phyloP scores from a whole-genome alignment of 1,284 basidiomycete genomes.

The Rhodotorula sp. region DNA sequence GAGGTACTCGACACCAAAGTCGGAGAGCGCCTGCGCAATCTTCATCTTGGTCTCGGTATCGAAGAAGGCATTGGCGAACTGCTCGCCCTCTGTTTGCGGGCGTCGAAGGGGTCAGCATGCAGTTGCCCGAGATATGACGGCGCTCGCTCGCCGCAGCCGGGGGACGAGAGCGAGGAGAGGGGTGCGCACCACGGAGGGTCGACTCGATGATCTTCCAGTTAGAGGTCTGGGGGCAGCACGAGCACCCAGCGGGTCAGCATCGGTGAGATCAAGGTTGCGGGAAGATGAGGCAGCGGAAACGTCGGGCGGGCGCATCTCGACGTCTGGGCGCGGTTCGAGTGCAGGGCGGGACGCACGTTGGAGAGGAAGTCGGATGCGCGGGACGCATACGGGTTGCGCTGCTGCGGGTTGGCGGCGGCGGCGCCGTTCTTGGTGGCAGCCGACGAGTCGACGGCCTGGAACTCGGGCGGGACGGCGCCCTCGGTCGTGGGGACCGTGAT shows the following conservation, averaged over 20 bases:
- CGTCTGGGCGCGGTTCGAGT: no score
- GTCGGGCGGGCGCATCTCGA: no score
- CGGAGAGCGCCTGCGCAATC: constrained; percentile 93
- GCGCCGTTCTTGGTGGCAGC: constrained; percentile 14
- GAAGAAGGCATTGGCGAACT: constrained; percentile 99
- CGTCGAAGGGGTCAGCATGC: background rate
- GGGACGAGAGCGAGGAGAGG: background rate
- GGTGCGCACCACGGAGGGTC: constrained; percentile 76
- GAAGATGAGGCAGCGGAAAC: no score
- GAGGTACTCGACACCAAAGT: constrained; percentile 99
- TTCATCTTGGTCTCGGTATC: constrained; percentile 99
- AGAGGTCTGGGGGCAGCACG: constrained; percentile 44
- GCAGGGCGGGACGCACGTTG: constrained; percentile 32
- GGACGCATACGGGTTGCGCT: constrained; percentile 76
- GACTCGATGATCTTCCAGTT: constrained; percentile 83
- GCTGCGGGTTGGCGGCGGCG: constrained; percentile 21
- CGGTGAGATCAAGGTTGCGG: no score
- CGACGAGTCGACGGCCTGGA: constrained; percentile 34
- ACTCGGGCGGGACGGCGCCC: constrained; percentile 36
- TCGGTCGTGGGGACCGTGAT: constrained; percentile 34
- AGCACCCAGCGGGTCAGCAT: no score
- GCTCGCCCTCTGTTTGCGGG: constrained; percentile 80
- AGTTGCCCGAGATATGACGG: background rate
- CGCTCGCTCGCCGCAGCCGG: background rate
- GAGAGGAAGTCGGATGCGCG: constrained; percentile 83